Conservation (phyloP, 208 protist species). For the Phytomonas sp. region DNA sequence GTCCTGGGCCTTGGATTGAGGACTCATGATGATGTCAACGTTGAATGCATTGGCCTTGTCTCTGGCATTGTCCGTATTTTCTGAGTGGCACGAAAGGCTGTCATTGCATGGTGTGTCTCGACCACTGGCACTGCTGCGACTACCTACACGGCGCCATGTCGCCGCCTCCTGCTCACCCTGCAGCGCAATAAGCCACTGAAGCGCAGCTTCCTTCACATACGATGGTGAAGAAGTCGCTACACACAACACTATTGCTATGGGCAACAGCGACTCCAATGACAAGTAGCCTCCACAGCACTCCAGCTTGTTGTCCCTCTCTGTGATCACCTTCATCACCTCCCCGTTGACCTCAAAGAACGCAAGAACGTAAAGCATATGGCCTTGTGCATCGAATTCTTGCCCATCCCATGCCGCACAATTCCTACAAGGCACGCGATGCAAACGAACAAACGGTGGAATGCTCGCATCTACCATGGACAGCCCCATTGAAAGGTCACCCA, state of each 20-base stretch:
- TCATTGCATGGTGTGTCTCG: neutral
- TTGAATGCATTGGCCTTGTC: neutral
- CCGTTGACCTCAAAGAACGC: constrained; percentile 62
- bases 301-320: constrained; percentile 20
- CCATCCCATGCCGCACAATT: constrained; percentile 25
- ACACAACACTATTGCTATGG: constrained; percentile 68
- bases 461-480: constrained; percentile 78
- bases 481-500: constrained; percentile 67
- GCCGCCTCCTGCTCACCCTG: constrained; percentile 59
- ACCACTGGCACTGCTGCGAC: neutral
- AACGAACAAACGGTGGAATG: constrained; percentile 66
- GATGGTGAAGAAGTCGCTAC: constrained; percentile 29
- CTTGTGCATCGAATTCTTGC: constrained; percentile 35
- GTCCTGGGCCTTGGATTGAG: neutral
- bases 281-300: constrained; percentile 60
- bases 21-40: constrained; percentile 1
- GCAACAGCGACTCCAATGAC: constrained; percentile 60
- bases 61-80: neutral
- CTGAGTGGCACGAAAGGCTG: neutral
- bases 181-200: constrained; percentile 67
- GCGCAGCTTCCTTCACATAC: constrained; percentile 49
- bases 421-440: constrained; percentile 43
- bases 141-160: neutral
- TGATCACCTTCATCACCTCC: constrained; percentile 29
- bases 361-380: constrained; percentile 45